phyloP scores from a whole-genome alignment of 2,329 filamentous ascomycete genomes.

The Balansia obtecta region DNA sequence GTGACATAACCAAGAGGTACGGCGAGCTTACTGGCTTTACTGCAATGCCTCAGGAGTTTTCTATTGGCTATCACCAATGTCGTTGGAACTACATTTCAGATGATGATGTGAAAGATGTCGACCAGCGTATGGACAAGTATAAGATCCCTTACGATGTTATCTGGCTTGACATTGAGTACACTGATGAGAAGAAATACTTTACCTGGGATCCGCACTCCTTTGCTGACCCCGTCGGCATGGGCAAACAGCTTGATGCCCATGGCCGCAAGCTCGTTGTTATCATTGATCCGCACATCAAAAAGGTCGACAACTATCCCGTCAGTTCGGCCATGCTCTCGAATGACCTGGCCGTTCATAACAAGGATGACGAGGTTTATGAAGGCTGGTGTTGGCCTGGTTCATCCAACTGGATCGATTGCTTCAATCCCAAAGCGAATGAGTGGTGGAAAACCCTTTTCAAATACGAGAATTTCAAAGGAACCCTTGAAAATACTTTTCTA shows the following conservation, averaged over 20 bases:
- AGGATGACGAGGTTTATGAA: constrained; percentile 79
- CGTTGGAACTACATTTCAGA: constrained; percentile 98
- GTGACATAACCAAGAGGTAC: constrained; percentile 71
- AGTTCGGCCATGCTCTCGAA: constrained; percentile 74
- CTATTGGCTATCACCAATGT: constrained; percentile 92
- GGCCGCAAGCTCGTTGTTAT: constrained; percentile 87
- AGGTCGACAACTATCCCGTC: constrained; percentile 63
- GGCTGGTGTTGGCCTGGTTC: constrained; percentile 99
- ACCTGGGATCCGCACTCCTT: constrained; percentile 92
- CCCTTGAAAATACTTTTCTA: constrained; percentile 75
- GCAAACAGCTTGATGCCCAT: constrained; percentile 71
- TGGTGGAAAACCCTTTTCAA: constrained; percentile 91
- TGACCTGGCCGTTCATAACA: constrained; percentile 75
- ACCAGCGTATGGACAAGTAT: constrained; percentile 89
- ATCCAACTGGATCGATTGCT: constrained; percentile 91
- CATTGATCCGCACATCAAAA: constrained; percentile 98
- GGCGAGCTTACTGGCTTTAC: constrained; percentile 85
- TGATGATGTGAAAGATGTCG: constrained; percentile 92
- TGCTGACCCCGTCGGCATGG: constrained; percentile 74
- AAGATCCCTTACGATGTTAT: constrained; percentile 97
- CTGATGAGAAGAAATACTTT: constrained; percentile 94
- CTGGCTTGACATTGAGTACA: constrained; percentile 98
- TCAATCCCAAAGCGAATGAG: constrained; percentile 78
- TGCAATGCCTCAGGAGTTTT: constrained; percentile 81
- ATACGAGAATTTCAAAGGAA: constrained; percentile 79